Evolutionary conservation across 352 stramenopile species (phyloP).

Genomic region (Phytopythium aichiense): DNA sequence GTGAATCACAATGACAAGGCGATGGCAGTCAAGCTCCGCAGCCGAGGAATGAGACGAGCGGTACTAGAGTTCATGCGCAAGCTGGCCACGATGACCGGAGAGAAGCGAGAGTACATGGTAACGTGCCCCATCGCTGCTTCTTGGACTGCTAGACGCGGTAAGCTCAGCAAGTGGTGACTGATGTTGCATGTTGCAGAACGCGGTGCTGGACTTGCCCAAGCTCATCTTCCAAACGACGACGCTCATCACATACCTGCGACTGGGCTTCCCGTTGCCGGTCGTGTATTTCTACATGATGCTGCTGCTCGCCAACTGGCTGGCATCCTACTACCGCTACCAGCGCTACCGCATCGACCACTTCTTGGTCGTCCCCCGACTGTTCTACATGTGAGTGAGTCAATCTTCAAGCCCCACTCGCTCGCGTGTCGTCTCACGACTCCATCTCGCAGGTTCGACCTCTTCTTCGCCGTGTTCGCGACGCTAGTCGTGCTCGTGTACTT

Average conservation of each 20-base stretch:
- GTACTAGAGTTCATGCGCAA: background rate
- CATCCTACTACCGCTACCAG: constrained; percentile 44
- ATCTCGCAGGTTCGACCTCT: constrained; percentile 42
- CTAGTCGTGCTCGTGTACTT: constrained; percentile 37
- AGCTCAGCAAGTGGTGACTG: background rate
- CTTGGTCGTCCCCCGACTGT: constrained; percentile 23
- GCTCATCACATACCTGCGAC: constrained; percentile 33
- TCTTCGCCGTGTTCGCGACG: constrained; percentile 56
- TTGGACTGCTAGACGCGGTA: background rate
- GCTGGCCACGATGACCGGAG: background rate
- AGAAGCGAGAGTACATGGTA: constrained; percentile 6
- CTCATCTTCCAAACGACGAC: constrained; percentile 45
- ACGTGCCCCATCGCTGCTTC: background rate
- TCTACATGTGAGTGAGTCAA: constrained; percentile 24
- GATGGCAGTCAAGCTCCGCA: background rate
- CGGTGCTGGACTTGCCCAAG: constrained; percentile 39
- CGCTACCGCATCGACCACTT: constrained; percentile 26
- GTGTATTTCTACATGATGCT: constrained; percentile 34
- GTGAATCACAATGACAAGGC: background rate
- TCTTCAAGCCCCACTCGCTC: background rate
- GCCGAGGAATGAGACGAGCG: background rate
- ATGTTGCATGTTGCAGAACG: constrained; percentile 23
- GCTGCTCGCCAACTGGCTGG: constrained; percentile 39
- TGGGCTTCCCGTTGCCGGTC: constrained; percentile 36
- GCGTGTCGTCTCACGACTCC: background rate